Conservation (phyloP, 192 early-diverging fungal species). For the Podochytrium sp. region DNA sequence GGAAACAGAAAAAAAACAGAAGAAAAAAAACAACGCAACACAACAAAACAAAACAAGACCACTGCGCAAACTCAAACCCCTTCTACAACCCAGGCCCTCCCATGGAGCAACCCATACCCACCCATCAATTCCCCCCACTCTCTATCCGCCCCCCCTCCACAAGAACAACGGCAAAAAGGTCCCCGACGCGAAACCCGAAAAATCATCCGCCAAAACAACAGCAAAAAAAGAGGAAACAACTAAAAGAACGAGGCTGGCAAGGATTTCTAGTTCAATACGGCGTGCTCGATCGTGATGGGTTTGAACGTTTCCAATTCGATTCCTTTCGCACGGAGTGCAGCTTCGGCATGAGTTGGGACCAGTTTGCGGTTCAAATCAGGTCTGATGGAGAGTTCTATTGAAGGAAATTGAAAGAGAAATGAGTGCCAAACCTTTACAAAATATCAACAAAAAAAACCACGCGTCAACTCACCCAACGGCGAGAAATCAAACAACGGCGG, state of each 20-base stretch:
- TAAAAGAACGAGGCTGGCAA: neutral
- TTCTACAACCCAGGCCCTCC: no score
- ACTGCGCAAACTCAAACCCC: neutral
- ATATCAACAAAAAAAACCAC: neutral
- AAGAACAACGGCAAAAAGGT: neutral
- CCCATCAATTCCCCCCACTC: neutral
- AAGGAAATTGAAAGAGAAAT: neutral
- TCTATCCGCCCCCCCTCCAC: neutral
- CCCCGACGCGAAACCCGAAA: neutral
- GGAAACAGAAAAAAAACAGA: neutral
- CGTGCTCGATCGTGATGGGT: conserved; percentile 59
- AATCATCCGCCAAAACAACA: no score
- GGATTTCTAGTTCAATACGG: conserved; percentile 12
- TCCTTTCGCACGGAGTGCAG: conserved; percentile 62
- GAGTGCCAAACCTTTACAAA: neutral
- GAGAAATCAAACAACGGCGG: conserved; percentile 95
- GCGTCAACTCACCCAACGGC: conserved; percentile 57
- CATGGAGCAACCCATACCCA: neutral
- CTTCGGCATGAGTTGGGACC: conserved; percentile 80
- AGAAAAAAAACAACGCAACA: neutral
- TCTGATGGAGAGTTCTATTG: conserved; percentile 82
- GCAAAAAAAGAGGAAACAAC: neutral
- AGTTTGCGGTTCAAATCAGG: conserved; percentile 81
- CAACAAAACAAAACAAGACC: neutral
- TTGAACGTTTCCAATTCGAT: conserved; percentile 79